These are phyloP conservation scores for Corymbia citriodora DNA, from an alignment of 441 rosid genomes.

Conservation along the genomic window DNA sequence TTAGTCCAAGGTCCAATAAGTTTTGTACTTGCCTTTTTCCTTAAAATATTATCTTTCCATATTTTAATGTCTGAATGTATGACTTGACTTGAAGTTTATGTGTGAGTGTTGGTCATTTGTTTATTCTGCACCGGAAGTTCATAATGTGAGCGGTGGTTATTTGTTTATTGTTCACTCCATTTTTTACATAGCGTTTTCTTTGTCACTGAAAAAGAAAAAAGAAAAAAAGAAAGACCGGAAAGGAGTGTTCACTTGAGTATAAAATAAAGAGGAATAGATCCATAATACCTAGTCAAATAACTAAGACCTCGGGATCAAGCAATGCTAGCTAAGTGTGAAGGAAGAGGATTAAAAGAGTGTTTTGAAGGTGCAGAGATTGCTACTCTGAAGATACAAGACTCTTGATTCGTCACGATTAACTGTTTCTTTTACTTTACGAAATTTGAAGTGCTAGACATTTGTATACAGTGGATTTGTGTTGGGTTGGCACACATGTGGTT, in stretches of 20 bases:
- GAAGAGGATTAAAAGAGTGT: not conserved
- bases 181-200: not conserved
- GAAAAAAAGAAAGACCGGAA: not conserved
- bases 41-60: not conserved
- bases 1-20: conserved; percentile 55
- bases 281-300: not conserved
- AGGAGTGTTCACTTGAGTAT: not conserved
- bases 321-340: not conserved
- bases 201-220: not conserved
- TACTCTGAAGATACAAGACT: not conserved
- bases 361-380: not conserved
- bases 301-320: not conserved
- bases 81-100: not conserved
- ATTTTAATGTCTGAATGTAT: not conserved
- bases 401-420: not conserved
- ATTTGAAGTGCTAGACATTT: not conserved
- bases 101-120: not conserved
- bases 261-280: not conserved
- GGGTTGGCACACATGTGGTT: not conserved
- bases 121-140: not conserved
- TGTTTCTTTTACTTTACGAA: not conserved
- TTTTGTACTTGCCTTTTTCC: not conserved
- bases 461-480: not conserved
- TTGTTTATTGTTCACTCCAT: not conserved
- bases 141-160: not conserved